A percentile compares a stretch with the other conserved stretches of the same genome.
phyloP scores from a whole-genome alignment of 257 asterid genomes.

The Sherardia arvensis region DNA sequence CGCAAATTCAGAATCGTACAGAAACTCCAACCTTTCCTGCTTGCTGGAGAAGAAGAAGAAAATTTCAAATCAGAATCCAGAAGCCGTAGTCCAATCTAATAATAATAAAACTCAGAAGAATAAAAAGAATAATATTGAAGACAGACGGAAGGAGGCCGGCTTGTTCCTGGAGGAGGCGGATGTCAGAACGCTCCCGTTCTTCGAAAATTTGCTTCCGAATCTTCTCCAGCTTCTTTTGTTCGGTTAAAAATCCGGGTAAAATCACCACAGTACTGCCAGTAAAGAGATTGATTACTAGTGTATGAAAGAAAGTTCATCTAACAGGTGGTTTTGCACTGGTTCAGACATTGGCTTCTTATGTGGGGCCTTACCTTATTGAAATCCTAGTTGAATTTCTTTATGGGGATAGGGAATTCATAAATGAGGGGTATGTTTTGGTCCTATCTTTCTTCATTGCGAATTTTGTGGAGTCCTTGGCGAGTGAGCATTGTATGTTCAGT shows the following conservation, averaged over 20 bases:
- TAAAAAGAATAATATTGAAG: too few species aligned
- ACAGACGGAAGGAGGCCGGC: slow-evolving; percentile 82
- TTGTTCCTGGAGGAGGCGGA: slow-evolving; percentile 85
- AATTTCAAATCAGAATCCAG: not conserved
- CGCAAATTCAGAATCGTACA: slow-evolving; percentile 91
- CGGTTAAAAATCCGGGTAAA: slow-evolving; percentile 32
- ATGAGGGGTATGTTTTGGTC: slow-evolving; percentile 52
- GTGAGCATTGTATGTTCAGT: slow-evolving; percentile 58
- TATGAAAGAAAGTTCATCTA: slow-evolving; percentile 37
- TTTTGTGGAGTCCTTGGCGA: slow-evolving; percentile 57
- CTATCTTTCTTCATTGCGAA: slow-evolving; percentile 49
- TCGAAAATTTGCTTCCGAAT: slow-evolving; percentile 88
- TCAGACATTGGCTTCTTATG: slow-evolving; percentile 44
- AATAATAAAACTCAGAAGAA: not conserved
- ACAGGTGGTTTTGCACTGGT: slow-evolving; percentile 42
- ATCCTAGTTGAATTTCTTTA: slow-evolving; percentile 58
- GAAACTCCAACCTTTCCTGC: slow-evolving; percentile 91
- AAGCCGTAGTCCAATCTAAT: not conserved
- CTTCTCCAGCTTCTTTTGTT: slow-evolving; percentile 86
- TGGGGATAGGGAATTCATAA: slow-evolving; percentile 33
- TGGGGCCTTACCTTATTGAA: slow-evolving; percentile 78
- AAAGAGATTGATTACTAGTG: slow-evolving; percentile 46
- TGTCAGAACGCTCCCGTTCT: slow-evolving; percentile 85
- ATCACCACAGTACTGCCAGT: slow-evolving; percentile 53
- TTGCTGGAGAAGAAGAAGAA: slow-evolving; percentile 22